These are phyloP conservation scores for Botrytis fragariae DNA, from an alignment of 2,329 filamentous ascomycete species.

Conservation along the genomic window DNA sequence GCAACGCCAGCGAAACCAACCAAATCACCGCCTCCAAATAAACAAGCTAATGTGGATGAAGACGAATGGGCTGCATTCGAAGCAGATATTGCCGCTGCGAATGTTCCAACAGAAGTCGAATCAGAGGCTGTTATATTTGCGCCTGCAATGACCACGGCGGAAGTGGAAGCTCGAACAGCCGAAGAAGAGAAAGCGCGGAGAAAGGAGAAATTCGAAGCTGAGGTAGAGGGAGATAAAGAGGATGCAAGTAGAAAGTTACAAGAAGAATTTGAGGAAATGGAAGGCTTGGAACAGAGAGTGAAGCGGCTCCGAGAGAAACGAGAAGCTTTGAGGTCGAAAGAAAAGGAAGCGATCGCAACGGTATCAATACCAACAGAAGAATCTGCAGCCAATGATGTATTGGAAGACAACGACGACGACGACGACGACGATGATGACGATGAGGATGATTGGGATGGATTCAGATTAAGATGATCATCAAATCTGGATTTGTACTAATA, in stretches of 20 bases:
- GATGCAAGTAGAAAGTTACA: conserved; percentile 72
- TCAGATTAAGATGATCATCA: conserved; percentile 18
- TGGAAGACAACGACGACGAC: conserved; percentile 22
- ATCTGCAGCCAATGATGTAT: background rate
- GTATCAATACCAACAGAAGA: background rate
- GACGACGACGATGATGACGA: conserved; percentile 24
- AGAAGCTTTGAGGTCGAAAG: conserved; percentile 57
- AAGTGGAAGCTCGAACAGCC: conserved; percentile 55
- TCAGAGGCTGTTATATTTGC: conserved; percentile 63
- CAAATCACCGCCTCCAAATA: conserved; percentile 43
- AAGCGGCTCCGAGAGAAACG: conserved; percentile 66
- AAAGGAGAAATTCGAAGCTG: conserved; percentile 50
- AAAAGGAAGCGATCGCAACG: conserved; percentile 19
- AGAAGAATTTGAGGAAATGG: conserved; percentile 81
- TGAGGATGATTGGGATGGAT: conserved; percentile 27
- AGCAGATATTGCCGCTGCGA: conserved; percentile 64
- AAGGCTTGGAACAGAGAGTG: conserved; percentile 71
- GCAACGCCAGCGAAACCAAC: conserved; percentile 53
- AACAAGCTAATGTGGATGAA: conserved; percentile 57
- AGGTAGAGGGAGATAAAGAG: conserved; percentile 67
- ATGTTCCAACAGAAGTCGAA: conserved; percentile 36
- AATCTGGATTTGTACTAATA: background rate
- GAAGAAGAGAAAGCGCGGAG: conserved; percentile 50
- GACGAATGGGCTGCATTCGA: conserved; percentile 87
- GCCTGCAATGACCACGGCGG: conserved; percentile 62